Conservation (phyloP, 345 rosid species). For the Lumnitzera littorea region DNA sequence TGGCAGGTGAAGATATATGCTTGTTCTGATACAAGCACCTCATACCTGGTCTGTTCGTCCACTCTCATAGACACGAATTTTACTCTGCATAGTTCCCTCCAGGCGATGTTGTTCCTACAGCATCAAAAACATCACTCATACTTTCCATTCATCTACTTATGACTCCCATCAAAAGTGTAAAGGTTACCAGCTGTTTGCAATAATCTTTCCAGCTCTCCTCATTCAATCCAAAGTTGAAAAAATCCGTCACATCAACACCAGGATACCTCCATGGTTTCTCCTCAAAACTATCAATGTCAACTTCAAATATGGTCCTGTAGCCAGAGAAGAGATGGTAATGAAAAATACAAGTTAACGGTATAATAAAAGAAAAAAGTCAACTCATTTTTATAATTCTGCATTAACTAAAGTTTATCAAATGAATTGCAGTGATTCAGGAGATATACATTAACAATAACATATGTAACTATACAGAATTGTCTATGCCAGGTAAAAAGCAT, state of each 20-base stretch:
- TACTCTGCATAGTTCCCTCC: slow-evolving; percentile 95
- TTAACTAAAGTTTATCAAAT: too few species aligned
- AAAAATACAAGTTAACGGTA: too few species aligned
- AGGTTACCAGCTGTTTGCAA: slow-evolving; percentile 89
- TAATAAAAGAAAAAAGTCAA: too few species aligned
- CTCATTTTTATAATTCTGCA: too few species aligned
- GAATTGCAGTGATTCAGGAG: too few species aligned
- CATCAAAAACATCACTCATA: slow-evolving; percentile 17
- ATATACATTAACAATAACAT: too few species aligned
- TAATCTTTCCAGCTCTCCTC: slow-evolving; percentile 99
- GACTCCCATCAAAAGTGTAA: slow-evolving; percentile 12
- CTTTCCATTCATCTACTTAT: slow-evolving; percentile 14
- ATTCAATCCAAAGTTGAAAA: slow-evolving; percentile 87
- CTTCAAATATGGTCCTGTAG: slow-evolving; percentile 92
- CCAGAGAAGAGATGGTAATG: neutral
- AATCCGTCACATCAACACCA: slow-evolving; percentile 67
- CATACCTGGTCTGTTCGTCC: slow-evolving; percentile 88
- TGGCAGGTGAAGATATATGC: neutral
- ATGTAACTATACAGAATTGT: too few species aligned
- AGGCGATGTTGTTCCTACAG: slow-evolving; percentile 83
- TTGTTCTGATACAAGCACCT: slow-evolving; percentile 1
- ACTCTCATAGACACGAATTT: slow-evolving; percentile 96
- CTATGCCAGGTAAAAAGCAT: too few species aligned
- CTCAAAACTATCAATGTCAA: slow-evolving; percentile 88
- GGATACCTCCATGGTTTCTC: slow-evolving; percentile 98